Percentiles rank a stretch among this genome's conserved stretches.
Conservation (phyloP, 2,329 filamentous ascomycete species). For the Pseudocercospora crystallina region DNA sequence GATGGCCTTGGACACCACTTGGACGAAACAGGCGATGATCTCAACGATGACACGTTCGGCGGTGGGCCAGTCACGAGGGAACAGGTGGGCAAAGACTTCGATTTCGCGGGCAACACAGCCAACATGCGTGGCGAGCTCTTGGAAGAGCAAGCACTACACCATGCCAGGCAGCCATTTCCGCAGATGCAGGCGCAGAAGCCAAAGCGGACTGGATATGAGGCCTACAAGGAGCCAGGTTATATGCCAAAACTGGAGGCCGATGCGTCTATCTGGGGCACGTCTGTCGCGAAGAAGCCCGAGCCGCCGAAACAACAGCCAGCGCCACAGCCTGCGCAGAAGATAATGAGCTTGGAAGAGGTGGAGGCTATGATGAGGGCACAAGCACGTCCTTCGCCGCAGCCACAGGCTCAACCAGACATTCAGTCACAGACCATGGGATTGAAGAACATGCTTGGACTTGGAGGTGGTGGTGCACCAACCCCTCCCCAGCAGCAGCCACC, state of each 20-base stretch:
- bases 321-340: conserved; percentile 58
- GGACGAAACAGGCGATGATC: conserved; percentile 86
- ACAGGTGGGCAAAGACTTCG: conserved; percentile 84
- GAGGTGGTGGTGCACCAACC: conserved; percentile 18
- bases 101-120: conserved; percentile 92
- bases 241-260: conserved; percentile 90
- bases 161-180: conserved; percentile 66
- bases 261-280: conserved; percentile 86
- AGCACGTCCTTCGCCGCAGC: conserved; percentile 43
- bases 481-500: conserved; percentile 23
- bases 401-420: conserved; percentile 20
- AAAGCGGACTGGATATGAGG: conserved; percentile 81
- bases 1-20: conserved; percentile 90
- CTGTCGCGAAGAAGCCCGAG: conserved; percentile 55
- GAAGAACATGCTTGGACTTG: conserved; percentile 36
- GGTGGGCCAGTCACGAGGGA: conserved; percentile 48
- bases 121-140: conserved; percentile 82
- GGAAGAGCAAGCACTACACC: conserved; percentile 85
- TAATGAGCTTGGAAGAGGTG: conserved; percentile 95
- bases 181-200: conserved; percentile 50
- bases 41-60: conserved; percentile 94
- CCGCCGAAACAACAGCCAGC: conserved; percentile 25
- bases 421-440: conserved; percentile 35
- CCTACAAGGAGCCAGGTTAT: conserved; percentile 79
- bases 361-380: conserved; percentile 86